Percentiles rank a stretch among this genome's conserved stretches.
These are phyloP conservation scores for Fusarium sp. DNA, from an alignment of 2,329 filamentous ascomycete species.

Conservation along the genomic window DNA sequence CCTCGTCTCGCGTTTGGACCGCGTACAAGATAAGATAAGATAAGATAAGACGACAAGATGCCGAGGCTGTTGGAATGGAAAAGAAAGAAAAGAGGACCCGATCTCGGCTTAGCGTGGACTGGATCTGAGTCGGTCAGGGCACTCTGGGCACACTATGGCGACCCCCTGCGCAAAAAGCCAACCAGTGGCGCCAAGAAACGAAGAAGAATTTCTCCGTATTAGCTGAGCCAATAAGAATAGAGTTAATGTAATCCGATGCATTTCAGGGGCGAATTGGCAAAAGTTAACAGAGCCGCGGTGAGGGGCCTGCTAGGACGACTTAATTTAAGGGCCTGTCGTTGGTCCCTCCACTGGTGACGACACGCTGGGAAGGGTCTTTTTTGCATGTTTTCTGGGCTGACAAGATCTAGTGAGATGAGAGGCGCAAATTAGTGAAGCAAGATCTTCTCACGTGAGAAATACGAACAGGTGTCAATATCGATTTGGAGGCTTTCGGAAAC, in stretches of 20 bases:
- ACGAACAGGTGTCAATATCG: slow-evolving; percentile 17
- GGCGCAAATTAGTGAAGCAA: slow-evolving; percentile 3
- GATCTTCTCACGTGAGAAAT: slow-evolving; percentile 16
- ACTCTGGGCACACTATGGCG: slow-evolving; percentile 25
- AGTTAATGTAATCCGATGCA: slow-evolving; percentile 49
- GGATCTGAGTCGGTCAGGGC: slow-evolving; percentile 45
- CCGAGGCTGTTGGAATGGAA: slow-evolving; percentile 20
- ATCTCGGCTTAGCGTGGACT: slow-evolving; percentile 48
- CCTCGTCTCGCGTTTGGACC: slow-evolving; percentile 19
- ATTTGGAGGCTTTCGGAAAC: slow-evolving; percentile 39
- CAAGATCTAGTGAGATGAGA: slow-evolving; percentile 2
- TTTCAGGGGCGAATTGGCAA: slow-evolving; percentile 45
- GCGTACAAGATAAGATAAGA: slow-evolving; percentile 33
- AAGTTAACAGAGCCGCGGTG: slow-evolving; percentile 48
- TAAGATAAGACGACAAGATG: not conserved
- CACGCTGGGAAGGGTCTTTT: slow-evolving; percentile 33
- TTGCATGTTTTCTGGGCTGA: slow-evolving; percentile 6
- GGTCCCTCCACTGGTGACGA: slow-evolving; percentile 39
- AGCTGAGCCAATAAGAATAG: slow-evolving; percentile 40
- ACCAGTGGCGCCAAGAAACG: slow-evolving; percentile 39
- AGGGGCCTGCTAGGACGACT: slow-evolving; percentile 39
- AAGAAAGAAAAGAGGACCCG: slow-evolving; percentile 44
- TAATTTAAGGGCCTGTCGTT: slow-evolving; percentile 31
- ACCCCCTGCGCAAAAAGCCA: slow-evolving; percentile 43
- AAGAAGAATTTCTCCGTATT: slow-evolving; percentile 42